Base-by-base conservation (phyloP, 2,329 filamentous ascomycete genomes). In the Cadophora sp. region DNA sequence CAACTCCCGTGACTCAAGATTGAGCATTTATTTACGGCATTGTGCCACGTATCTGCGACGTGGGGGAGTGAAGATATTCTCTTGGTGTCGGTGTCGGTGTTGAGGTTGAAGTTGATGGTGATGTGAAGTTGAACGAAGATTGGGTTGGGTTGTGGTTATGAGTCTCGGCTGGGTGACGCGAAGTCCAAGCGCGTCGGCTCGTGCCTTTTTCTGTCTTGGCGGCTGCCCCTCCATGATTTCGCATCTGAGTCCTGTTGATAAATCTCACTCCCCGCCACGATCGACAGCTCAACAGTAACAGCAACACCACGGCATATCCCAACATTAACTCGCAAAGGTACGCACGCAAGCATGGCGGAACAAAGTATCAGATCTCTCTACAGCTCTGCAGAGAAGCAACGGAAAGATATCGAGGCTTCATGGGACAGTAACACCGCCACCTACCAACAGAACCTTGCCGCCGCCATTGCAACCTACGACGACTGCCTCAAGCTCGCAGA, bases 391-490 rank as follows among this genome's bases (percentile, higher is more conserved):
- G 88, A 90, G 71, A 77, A 77, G 27, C 81, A 84, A 64, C 84
- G 87, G 59, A 77, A 81, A 66, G 79, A 79, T 48, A 78, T 97
- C 61, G 89, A 93, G 71, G 81, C 81, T 64, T 83, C 86, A n/a
- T 85, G 84, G 72, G 87, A 91, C 75, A 85, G 87, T 66, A 91
- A 87, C 72, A 89, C 87, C 27, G 81, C 88, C 41, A 79, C 82
- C 64, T 95, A 91, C 80, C 87, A 88, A 76, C 85, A 90, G 71
- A 88, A 88, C 73, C 84, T 97, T 72, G 82, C 83, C 67, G 80
- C 83, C 47, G 87, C 92, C 48, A 87, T 97, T 73, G 80, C 85
- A 70, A 85, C 88, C 62, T 95, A 97, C 80, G 84, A 91, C 74
- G 84, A 91, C 78, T 94, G 92, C 78, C 83, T 91, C 66, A 82